Evolutionary conservation across 371 early-diverging fungal species (phyloP), one percentile per base, ranked within the genome.

Genomic region (Mucor plumbeus): DNA sequence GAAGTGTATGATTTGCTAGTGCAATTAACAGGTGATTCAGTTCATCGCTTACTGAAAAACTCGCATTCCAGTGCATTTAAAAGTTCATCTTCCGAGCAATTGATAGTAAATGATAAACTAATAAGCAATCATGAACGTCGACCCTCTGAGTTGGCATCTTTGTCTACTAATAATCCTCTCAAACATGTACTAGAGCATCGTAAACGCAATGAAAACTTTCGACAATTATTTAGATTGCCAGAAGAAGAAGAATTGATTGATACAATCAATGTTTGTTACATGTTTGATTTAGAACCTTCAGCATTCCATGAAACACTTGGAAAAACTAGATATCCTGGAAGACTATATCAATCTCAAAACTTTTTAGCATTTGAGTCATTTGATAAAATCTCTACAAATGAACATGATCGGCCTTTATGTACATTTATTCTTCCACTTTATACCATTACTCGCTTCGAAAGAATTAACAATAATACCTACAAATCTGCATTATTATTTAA

Each of bases 391-490:
- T 68, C 19, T 57, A 57, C 35, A 70, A 76, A 47, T 86, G 90
- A 64, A 81, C 87, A 43, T 67, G 94, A 68, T 7, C 43, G 35
- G 9, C 55, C 72, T 1, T 21, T 35, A 13, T 65, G 60, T 15
- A 57, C 53, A 10, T 61, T 72, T 39, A 88, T 90, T 1, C 74
- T 97, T 14, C 98, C 97, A 17, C 87, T 96, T 53, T 95, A 89
- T 70, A 93, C 94, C 13, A 87, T 98, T 40, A 92, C 93, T 47
- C 83, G 94, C 4, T 95, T 98, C 5, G 97, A 97, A 75, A 82
- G 93, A 33, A 81, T 93, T 62, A 89, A 71, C 59, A 73, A 71
- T 21, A 66, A 66, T 31, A 58, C 78, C 5, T 75, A 82, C 38
- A 69, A 73, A 63, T 81, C 81, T 38, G 74, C 83, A 2, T 61